phyloP scores from a whole-genome alignment of 768 basidiomycete genomes.

The Pulveroboletus sp. region DNA sequence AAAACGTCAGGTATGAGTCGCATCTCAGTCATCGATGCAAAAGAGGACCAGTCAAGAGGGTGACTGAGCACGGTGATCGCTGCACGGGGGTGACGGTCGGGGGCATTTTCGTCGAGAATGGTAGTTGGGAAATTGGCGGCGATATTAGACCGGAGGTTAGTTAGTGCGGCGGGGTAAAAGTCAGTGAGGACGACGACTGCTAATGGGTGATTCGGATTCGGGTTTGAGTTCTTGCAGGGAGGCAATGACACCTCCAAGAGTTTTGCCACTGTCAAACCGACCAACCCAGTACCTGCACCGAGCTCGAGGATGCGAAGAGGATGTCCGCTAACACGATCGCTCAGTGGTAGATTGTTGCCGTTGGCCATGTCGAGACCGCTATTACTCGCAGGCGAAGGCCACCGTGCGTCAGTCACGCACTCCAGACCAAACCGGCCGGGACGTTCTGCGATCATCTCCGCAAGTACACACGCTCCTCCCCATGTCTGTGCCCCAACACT shows the following conservation, averaged over 20 bases:
- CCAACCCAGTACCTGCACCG: conserved; percentile 55
- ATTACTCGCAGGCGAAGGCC: neutral
- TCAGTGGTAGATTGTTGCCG: too few species aligned
- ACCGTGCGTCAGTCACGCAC: neutral
- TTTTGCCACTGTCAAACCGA: conserved; percentile 40
- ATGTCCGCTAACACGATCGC: neutral
- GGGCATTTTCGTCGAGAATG: neutral
- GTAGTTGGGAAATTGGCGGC: conserved; percentile 28
- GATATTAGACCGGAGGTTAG: conserved; percentile 45
- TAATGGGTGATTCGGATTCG: neutral
- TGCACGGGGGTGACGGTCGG: too few species aligned
- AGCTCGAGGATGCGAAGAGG: conserved; percentile 45
- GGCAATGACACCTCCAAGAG: conserved; percentile 16
- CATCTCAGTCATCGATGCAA: conserved; percentile 5
- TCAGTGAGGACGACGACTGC: conserved; percentile 42
- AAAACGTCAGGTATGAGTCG: conserved; percentile 17
- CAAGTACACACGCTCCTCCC: conserved; percentile 79
- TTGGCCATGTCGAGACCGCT: neutral
- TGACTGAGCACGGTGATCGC: conserved; percentile 22
- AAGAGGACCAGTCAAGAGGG: conserved; percentile 39
- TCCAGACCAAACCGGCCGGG: conserved; percentile 49
- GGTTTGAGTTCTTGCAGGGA: neutral
- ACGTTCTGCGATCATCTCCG: conserved; percentile 61
- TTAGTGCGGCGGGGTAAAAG: conserved; percentile 44
- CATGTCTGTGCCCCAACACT: conserved; percentile 86